phyloP scores from a whole-genome alignment of 306 rosid genomes.

The Cajanus cajan region DNA sequence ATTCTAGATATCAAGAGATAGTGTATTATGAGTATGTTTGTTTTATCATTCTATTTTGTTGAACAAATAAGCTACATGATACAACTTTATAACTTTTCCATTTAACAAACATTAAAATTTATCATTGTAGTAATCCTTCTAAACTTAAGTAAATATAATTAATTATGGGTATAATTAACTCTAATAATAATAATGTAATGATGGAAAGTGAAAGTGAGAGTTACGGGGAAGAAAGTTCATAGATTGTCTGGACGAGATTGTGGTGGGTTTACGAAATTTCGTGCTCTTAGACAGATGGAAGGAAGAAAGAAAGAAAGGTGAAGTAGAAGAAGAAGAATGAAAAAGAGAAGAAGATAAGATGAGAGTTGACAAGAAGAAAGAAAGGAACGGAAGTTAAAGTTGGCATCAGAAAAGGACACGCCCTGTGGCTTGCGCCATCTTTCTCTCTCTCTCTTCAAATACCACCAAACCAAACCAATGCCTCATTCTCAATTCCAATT shows the following conservation, averaged over 20 bases:
- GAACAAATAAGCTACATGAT: no score
- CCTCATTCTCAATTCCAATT: neutral
- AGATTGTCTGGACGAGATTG: neutral
- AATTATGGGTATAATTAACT: no score
- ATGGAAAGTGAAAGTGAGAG: no score
- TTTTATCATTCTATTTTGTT: no score
- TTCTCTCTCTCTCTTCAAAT: constrained; percentile 41
- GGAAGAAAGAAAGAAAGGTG: neutral
- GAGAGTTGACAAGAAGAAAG: neutral
- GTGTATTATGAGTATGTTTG: no score
- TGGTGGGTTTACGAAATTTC: neutral
- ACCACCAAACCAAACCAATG: constrained; percentile 32
- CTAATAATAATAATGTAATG: no score
- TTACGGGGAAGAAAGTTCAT: neutral
- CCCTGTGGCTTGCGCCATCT: neutral
- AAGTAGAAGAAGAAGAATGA: neutral
- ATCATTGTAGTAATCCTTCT: no score
- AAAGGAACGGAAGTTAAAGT: neutral
- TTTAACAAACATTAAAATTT: no score
- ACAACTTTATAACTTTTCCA: no score
- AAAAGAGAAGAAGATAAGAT: constrained; percentile 4
- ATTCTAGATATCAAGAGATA: no score
- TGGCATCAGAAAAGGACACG: neutral
- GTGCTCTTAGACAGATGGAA: neutral
- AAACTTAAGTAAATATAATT: no score